phyloP scores from a whole-genome alignment of 768 basidiomycete genomes.

The Lactifluus piperatus region DNA sequence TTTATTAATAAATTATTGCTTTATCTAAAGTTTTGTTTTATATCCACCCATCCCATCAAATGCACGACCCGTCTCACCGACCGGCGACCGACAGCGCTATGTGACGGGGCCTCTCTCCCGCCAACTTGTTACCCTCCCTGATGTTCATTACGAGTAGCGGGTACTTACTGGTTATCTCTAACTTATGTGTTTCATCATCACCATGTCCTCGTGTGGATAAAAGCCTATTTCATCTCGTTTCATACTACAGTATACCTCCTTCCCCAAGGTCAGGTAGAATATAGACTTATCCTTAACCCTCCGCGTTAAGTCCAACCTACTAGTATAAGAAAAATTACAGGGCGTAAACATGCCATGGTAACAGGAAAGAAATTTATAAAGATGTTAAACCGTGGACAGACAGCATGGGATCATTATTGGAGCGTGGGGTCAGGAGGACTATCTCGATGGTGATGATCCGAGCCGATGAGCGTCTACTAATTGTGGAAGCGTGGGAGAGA shows the following conservation, averaged over 20 bases:
- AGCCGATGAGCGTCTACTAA: neutral
- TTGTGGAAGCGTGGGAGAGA: slow-evolving; percentile 3
- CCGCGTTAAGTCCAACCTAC: slow-evolving; percentile 5
- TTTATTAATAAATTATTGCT: no score
- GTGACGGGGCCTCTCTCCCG: neutral
- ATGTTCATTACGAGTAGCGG: neutral
- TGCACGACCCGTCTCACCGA: neutral
- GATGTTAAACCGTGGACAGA: neutral
- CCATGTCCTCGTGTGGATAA: neutral
- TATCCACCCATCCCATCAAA: neutral
- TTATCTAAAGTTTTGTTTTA: no score
- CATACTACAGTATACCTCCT: neutral
- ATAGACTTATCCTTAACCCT: no score
- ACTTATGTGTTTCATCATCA: slow-evolving; percentile 7
- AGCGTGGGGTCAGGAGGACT: no score
- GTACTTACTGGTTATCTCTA: neutral
- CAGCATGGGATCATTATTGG: slow-evolving; percentile 7
- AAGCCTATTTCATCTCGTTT: slow-evolving; percentile 1
- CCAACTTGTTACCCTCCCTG: neutral
- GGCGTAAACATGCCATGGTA: neutral
- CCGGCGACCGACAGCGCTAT: neutral
- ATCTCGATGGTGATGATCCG: slow-evolving; percentile 13
- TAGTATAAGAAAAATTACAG: neutral
- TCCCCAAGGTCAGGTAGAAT: no score
- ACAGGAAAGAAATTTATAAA: neutral